Base-by-base conservation (phyloP, 305 asterid genomes). In the Fraxinus xanthoxyloides region DNA sequence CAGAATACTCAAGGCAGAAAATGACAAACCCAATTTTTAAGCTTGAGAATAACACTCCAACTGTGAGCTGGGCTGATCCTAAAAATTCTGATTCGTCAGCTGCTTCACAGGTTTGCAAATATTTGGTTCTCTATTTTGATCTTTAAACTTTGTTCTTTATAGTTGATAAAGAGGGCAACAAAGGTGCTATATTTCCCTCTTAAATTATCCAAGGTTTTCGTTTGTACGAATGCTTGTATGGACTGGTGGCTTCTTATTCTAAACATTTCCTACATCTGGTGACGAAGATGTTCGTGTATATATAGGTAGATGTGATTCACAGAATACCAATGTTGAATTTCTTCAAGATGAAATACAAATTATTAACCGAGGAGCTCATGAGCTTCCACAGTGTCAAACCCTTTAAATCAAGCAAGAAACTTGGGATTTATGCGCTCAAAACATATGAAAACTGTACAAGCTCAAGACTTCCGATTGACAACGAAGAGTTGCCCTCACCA, bases 61-160 rank as follows among this genome's bases (percentile, higher is more conserved):
- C 92, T 72, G 92, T 89, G 78, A 89, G 92, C 85, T 89, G 92
- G 92, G 92, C 92, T 30, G 91, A 88, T 84, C 92, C 92, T 46
- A 86, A 86, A 79, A 89, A 85, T 79, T 85, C 83, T 24, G 92
- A 89, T 35, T 83, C 91, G 77, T 75, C 92, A 56, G 76, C 90
- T 74, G 23, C 92, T 80, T 84, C 90, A 15, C 75, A 70, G 75
- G 75, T 70, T 70, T 70, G 10, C n/a, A 70, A 70, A 70, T 31
- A 31, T 35, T 70, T 31, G 40, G 40, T 13, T 69, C 75, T 69
- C 75, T 70, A 31, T 30, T 35, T 28, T 31, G 40, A 8, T 30
- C 75, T 13, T 5, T 15, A 13, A 28, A 30, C 38, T 28, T 30
- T 69, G 38, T 28, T 12, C 40, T 28, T 70, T 13, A 13, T 30